phyloP scores from a whole-genome alignment of 495 filamentous ascomycete genomes.

The Usnea hakonensis region DNA sequence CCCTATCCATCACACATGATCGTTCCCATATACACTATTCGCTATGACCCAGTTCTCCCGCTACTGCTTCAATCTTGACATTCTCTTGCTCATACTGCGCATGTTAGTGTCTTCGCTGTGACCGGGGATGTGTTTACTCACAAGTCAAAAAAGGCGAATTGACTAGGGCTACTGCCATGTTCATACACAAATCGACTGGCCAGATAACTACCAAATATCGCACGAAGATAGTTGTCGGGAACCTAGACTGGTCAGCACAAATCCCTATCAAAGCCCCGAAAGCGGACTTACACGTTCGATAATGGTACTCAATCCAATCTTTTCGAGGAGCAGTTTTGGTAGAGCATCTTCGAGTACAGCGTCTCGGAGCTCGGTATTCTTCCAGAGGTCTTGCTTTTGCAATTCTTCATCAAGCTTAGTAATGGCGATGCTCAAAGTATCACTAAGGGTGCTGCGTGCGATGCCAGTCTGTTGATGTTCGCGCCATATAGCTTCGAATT shows the following conservation, averaged over 20 bases:
- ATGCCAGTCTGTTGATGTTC: slow-evolving; percentile 78
- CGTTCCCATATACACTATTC: slow-evolving; percentile 11
- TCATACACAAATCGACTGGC: slow-evolving; percentile 94
- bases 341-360: slow-evolving; percentile 80
- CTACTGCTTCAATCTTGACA: slow-evolving; percentile 24
- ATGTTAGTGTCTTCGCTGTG: slow-evolving; percentile 20
- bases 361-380: slow-evolving; percentile 66
- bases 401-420: slow-evolving; percentile 92
- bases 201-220: slow-evolving; percentile 93
- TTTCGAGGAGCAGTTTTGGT: slow-evolving; percentile 72
- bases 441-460: slow-evolving; percentile 74
- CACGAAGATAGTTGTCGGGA: slow-evolving; percentile 82
- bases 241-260: slow-evolving; percentile 46
- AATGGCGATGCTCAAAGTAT: slow-evolving; percentile 82
- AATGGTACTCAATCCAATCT: slow-evolving; percentile 85
- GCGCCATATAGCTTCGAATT: slow-evolving; percentile 97
- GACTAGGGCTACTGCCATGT: slow-evolving; percentile 83
- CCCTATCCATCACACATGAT: not conserved
- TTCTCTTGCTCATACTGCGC: slow-evolving; percentile 49
- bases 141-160: slow-evolving; percentile 99
- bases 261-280: not conserved
- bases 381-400: slow-evolving; percentile 86
- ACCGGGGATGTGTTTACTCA: slow-evolving; percentile 41
- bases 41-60: not conserved
- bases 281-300: slow-evolving; percentile 56